These are phyloP conservation scores for Pseudogymnoascus sp. DNA, from an alignment of 2,329 filamentous ascomycete genomes.

Conservation along the genomic window DNA sequence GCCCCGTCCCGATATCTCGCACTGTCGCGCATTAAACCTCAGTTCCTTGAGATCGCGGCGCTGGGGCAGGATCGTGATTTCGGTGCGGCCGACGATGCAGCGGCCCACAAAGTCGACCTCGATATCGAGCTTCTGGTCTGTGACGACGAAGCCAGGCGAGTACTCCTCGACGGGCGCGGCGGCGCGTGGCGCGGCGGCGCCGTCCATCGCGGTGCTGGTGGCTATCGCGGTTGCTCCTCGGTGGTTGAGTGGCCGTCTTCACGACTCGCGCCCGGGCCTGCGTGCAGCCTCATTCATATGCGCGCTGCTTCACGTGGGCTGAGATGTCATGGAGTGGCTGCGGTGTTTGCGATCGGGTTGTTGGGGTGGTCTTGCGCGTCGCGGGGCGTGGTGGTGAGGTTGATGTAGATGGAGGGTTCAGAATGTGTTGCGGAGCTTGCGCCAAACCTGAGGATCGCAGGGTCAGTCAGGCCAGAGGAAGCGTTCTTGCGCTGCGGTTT, in stretches of 20 bases:
- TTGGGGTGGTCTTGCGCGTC: conserved; percentile 5
- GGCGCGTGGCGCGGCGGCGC: neutral
- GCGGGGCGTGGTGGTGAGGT: neutral
- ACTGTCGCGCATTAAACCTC: conserved; percentile 53
- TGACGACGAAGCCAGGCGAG: conserved; percentile 40
- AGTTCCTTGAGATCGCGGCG: conserved; percentile 49
- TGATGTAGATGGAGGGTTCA: neutral
- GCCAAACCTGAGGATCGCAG: conserved; percentile 10
- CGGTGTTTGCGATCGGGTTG: neutral
- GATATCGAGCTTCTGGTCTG: conserved; percentile 80
- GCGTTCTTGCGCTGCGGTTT: neutral
- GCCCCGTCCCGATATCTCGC: conserved; percentile 45
- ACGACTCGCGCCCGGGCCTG: conserved; percentile 5
- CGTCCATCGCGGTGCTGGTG: neutral
- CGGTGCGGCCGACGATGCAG: conserved; percentile 66
- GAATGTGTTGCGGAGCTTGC: conserved; percentile 1
- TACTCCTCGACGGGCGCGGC: conserved; percentile 11
- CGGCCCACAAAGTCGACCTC: conserved; percentile 78
- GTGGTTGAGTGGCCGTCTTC: conserved; percentile 1
- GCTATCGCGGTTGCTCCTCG: conserved; percentile 4
- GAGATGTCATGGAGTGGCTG: neutral
- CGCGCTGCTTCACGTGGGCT: neutral
- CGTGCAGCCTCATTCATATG: conserved; percentile 7
- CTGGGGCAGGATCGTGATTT: conserved; percentile 60
- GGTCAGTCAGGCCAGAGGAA: neutral